Evolutionary conservation across 1,139 yeast genomes (phyloP).

Genomic region (Pichia sp.): DNA sequence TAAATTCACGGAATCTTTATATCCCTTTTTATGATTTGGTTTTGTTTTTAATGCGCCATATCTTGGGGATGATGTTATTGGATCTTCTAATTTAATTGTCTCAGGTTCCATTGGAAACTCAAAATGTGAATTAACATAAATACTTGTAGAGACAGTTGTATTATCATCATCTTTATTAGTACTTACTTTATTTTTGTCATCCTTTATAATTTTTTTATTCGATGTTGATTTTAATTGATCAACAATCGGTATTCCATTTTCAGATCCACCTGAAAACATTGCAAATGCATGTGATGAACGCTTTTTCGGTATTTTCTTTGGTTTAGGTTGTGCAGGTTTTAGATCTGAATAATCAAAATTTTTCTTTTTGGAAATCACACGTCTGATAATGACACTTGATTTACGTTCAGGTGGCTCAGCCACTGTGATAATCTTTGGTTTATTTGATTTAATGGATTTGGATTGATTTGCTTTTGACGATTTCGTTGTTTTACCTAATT

Average conservation of each 20-base stretch:
- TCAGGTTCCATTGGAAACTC: conserved; percentile 20
- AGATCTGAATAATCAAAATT: conserved; percentile 1
- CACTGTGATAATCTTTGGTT: background rate
- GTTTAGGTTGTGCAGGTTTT: conserved; percentile 11
- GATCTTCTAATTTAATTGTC: too few species aligned
- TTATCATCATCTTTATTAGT: background rate
- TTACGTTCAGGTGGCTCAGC: conserved; percentile 2
- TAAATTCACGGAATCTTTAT: conserved; percentile 14
- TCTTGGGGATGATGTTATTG: conserved; percentile 2
- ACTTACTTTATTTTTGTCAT: background rate
- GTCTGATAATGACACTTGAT: conserved; percentile 6
- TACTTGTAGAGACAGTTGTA: conserved; percentile 18
- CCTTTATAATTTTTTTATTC: background rate
- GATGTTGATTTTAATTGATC: background rate
- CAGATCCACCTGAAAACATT: background rate
- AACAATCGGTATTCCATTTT: background rate
- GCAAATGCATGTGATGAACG: conserved; percentile 3
- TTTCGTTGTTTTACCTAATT: background rate
- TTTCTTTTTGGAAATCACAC: background rate
- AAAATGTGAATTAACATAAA: conserved; percentile 24
- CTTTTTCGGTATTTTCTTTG: background rate
- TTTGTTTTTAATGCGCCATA: conserved; percentile 8
- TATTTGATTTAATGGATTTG: background rate
- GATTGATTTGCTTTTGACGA: background rate
- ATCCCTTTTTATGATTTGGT: conserved; percentile 4